Percentiles rank a stretch among this genome's conserved stretches.
phyloP scores from a whole-genome alignment of 2,329 filamentous ascomycete species.

The Huntiella decipiens region DNA sequence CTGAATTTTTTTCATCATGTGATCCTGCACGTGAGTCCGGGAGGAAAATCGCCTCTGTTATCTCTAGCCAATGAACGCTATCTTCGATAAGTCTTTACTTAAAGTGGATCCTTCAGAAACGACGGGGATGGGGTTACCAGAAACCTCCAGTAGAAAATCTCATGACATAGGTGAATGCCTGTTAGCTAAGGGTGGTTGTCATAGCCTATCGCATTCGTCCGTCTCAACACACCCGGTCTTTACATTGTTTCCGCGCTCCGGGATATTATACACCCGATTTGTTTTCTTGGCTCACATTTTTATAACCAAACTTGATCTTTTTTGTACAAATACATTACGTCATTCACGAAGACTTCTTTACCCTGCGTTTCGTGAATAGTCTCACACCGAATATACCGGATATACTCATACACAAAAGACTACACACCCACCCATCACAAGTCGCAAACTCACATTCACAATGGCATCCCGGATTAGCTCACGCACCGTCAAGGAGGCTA shows the following conservation, averaged over 20 bases:
- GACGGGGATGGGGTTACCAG: neutral
- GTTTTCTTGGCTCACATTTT: neutral
- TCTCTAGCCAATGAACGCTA: conserved; percentile 7
- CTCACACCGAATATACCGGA: neutral
- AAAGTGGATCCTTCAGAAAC: conserved; percentile 2
- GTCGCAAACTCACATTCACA: conserved; percentile 3
- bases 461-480: conserved; percentile 30
- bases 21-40: conserved; percentile 8
- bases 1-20: neutral
- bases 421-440: neutral
- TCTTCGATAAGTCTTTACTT: conserved; percentile 1
- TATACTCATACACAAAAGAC: neutral
- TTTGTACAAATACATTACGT: neutral
- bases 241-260: too few species aligned
- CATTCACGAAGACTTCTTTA: neutral
- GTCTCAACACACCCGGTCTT: too few species aligned
- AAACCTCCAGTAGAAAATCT: conserved; percentile 8
- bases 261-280: neutral
- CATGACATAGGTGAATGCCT: conserved; percentile 5
- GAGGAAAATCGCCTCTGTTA: neutral
- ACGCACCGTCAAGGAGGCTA: conserved; percentile 60
- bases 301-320: neutral
- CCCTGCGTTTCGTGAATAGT: neutral
- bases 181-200: too few species aligned
- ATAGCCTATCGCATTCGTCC: too few species aligned